Base-by-base conservation (phyloP, 176 grass and related monocot species). In the Zizania latifolia region DNA sequence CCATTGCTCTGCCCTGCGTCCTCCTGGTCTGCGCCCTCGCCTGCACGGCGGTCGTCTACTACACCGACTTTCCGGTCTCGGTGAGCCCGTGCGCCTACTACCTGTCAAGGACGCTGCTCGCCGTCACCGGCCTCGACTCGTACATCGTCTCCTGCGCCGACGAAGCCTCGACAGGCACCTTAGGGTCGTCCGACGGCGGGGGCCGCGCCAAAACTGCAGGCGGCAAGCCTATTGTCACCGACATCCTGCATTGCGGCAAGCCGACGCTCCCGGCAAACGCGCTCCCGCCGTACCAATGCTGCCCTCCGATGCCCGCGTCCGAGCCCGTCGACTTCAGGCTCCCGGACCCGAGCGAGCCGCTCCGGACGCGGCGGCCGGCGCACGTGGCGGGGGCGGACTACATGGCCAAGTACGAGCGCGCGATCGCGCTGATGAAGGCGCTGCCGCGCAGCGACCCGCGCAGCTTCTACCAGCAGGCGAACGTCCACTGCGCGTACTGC, bases 401-500 rank as follows among this genome's bases (percentile, higher is more conserved):
- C 85, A 74, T 88, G 76, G 82, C 57, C 34, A 91, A 89, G 79
- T 90, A 81, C 79, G 74, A 63, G 26, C 60, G 74, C n/a, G 88
- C 62, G 0, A 11, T 94, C 1, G 60, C 28, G 46, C 46, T 83
- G 56, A 91, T 91, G 92, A 89, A 81, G 82, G 79, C 66, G 21
- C 32, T 91, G 35, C 54, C 66, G 0, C 0, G 1, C 0, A 3
- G 8, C 9, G 66, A 95, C 76, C 86, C 92, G 4, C 86, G 58
- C 37, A 96, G 78, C 88, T 89, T 86, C 86, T 71, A 71, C 41
- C 89, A 91, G 78, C 83, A 85, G 57, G 89, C 89, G 5, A 83
- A 79, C 36, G 12, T 95, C 14, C 92, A 95, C 60, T 95, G 92
- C 70, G 86, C 86, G 12, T 95, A 91, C 80, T 95, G 92, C 79